Evolutionary conservation across 2,329 filamentous ascomycete genomes (phyloP), one percentile per base, ranked within the genome.

Genomic region (Hymenoscyphus fructigenus): DNA sequence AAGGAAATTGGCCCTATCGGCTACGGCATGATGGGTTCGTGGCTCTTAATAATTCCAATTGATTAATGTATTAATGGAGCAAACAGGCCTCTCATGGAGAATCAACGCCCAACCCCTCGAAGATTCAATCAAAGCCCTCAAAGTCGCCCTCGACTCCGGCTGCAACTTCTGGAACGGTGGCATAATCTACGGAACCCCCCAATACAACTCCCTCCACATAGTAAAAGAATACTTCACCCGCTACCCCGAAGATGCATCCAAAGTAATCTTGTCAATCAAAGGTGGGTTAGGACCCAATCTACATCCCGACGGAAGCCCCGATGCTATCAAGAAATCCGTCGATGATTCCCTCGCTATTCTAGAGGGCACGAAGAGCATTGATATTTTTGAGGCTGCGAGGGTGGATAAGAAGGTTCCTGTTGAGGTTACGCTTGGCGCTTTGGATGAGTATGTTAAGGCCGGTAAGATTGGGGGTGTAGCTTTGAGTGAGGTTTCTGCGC

Each of bases 201-300:
- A 84, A n/a, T 80, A 80, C 71, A 88, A 89, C 77, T 85, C 82
- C 2, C 75, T 88, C 72, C 82, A 84, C 36, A 76, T 90, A 9
- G 76, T 90, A 29, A 81, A 84, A 67, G 77, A 79, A 28, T 90
- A 90, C 77, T 88, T 90, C 72, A 79, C 79, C 28, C 80, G 82
- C 65, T 83, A 89, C 72, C 87, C 88, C 0, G 83, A 87, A 66
- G 84, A 89, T 65, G 85, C 86, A 6, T 78, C 82, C 60, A 84
- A 85, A 71, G 80, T 90, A n/a, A 79, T 87, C 12, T 75, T 90
- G 58, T 82, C 81, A 70, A 82, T 91, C 73, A 91, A 91, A 77
- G 87, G 87, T 32, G 84, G 81, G 7, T 44, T 79, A 36, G 73
- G 81, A 7, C 44, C 79, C 36, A 64, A 75, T 69, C 9, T 79